phyloP scores from a whole-genome alignment of 352 stramenopile genomes.

The Phytophthora foliorum region DNA sequence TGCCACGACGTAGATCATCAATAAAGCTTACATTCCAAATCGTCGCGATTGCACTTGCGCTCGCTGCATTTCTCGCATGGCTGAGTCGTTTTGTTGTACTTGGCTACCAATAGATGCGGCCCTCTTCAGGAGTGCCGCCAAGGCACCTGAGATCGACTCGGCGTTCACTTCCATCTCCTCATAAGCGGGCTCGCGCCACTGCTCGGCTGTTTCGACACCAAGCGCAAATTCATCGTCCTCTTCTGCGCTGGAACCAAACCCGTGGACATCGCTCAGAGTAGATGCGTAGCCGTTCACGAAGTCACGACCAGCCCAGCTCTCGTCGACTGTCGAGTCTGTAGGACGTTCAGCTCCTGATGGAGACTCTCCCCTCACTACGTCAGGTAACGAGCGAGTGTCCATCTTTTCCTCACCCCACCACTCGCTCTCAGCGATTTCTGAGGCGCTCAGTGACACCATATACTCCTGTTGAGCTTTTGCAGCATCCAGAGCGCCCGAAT shows the following conservation, averaged over 20 bases:
- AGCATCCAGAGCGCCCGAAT: constrained; percentile 22
- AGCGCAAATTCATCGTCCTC: constrained; percentile 34
- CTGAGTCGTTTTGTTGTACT: constrained; percentile 36
- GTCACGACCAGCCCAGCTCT: constrained; percentile 32
- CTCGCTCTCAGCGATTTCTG: constrained; percentile 30
- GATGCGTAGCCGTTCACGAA: constrained; percentile 34
- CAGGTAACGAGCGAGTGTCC: constrained; percentile 16
- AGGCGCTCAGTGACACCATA: constrained; percentile 23
- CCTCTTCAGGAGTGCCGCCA: constrained; percentile 18
- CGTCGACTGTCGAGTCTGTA: constrained; percentile 27
- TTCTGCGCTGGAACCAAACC: constrained; percentile 36
- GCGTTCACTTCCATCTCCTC: constrained; percentile 17
- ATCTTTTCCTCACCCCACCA: constrained; percentile 32
- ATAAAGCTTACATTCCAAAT: constrained; percentile 3
- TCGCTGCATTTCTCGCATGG: constrained; percentile 32
- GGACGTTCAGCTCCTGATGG: neutral
- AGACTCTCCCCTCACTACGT: constrained; percentile 17
- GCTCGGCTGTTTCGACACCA: constrained; percentile 17
- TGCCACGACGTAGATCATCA: neutral
- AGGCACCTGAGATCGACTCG: constrained; percentile 23
- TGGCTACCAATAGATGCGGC: constrained; percentile 32
- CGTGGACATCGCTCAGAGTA: constrained; percentile 33
- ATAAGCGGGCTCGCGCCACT: constrained; percentile 25
- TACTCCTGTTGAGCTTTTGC: constrained; percentile 13
- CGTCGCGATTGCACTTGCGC: constrained; percentile 18